Conservation (phyloP, 192 early-diverging fungal genomes). For the Borealophlyctis nickersoniae region DNA sequence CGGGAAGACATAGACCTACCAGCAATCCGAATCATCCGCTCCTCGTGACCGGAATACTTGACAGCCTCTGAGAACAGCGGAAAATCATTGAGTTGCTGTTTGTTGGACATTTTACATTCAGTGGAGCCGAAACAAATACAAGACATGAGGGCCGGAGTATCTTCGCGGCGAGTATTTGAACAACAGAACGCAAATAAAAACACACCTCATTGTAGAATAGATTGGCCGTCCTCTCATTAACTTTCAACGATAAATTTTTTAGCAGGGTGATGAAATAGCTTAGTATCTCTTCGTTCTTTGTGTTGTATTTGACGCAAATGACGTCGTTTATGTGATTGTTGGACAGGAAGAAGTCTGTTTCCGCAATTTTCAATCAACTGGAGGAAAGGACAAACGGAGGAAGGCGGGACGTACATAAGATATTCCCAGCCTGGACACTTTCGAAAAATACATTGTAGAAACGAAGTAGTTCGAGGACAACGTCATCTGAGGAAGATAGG, state of each 20-base stretch:
- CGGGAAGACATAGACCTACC: conserved; percentile 57
- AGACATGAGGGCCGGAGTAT: too few relatives aligned
- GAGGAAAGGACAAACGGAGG: neutral
- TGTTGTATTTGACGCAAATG: conserved; percentile 54
- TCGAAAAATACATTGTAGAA: conserved; percentile 60
- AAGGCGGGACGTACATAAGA: conserved; percentile 37
- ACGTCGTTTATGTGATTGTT: conserved; percentile 74
- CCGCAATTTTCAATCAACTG: conserved; percentile 14
- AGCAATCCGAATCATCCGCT: conserved; percentile 69
- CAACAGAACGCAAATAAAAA: too few relatives aligned
- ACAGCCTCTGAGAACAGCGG: conserved; percentile 68
- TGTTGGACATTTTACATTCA: neutral
- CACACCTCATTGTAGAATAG: conserved; percentile 66
- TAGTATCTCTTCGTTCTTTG: conserved; percentile 66
- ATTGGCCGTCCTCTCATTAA: conserved; percentile 58
- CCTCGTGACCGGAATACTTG: conserved; percentile 62
- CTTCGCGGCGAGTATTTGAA: neutral
- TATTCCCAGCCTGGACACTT: conserved; percentile 38
- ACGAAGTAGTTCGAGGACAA: conserved; percentile 34
- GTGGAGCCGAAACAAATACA: neutral
- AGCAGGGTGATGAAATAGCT: conserved; percentile 68
- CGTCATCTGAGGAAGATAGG: conserved; percentile 7
- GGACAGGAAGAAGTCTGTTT: conserved; percentile 57
- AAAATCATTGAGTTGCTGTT: conserved; percentile 36
- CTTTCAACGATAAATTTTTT: conserved; percentile 65